Evolutionary conservation across 169 alveolate species (phyloP).

Genomic region (Plasmodium cynomolgi): DNA sequence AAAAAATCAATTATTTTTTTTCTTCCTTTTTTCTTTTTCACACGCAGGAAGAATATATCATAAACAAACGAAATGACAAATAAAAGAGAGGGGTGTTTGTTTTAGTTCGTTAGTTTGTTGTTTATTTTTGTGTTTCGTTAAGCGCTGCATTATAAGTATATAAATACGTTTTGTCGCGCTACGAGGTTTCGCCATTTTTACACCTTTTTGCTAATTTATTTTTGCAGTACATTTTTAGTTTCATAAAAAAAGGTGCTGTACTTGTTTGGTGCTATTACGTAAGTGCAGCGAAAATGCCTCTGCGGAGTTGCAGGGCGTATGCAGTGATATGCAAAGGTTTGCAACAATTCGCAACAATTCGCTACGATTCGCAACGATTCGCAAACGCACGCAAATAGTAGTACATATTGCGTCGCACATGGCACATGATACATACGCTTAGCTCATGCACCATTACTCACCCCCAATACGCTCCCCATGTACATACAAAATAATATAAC

Average conservation of each 20-base stretch:
- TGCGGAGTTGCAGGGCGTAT: neutral
- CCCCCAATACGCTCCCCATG: neutral
- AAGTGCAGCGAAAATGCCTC: slow-evolving; percentile 1
- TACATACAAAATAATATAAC: neutral
- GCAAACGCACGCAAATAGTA: neutral
- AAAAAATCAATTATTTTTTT: neutral
- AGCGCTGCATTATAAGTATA: neutral
- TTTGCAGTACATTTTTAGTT: neutral
- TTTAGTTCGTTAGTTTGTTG: neutral
- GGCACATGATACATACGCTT: neutral
- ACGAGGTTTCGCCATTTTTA: neutral
- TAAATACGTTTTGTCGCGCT: neutral
- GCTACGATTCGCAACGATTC: neutral
- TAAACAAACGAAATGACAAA: neutral
- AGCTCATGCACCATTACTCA: neutral
- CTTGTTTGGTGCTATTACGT: neutral
- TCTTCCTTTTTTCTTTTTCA: neutral
- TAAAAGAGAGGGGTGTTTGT: neutral
- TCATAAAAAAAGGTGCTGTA: neutral
- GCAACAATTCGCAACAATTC: neutral
- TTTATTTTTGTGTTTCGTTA: neutral
- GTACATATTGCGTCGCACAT: neutral
- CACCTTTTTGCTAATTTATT: neutral
- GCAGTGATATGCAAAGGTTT: neutral
- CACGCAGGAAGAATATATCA: neutral